These are phyloP conservation scores for Paracoccidioides lutzii DNA, from an alignment of 2,329 filamentous ascomycete genomes.

Conservation along the genomic window DNA sequence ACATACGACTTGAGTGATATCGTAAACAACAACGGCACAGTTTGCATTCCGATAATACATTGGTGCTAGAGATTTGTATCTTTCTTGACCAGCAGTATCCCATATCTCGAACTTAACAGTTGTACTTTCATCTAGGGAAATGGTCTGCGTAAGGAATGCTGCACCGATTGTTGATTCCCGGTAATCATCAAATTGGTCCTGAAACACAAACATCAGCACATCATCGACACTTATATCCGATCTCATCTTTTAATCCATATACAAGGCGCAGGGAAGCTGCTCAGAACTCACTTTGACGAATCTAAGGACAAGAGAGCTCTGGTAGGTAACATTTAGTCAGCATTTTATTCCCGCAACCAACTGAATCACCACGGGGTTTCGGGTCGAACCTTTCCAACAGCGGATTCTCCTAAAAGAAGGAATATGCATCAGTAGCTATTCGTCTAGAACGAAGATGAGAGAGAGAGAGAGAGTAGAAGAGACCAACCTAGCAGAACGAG, in stretches of 20 bases:
- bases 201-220: conserved; percentile 2
- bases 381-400: conserved; percentile 76
- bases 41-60: conserved; percentile 99
- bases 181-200: conserved; percentile 99
- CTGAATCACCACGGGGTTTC: neutral
- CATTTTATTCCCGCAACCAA: neutral
- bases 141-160: conserved; percentile 97
- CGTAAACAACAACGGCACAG: conserved; percentile 97
- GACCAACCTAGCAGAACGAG: conserved; percentile 81
- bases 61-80: conserved; percentile 95
- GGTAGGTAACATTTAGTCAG: conserved; percentile 18
- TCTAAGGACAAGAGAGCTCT: conserved; percentile 95
- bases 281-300: conserved; percentile 76
- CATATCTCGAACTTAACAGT: conserved; percentile 99
- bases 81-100: conserved; percentile 96
- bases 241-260: neutral
- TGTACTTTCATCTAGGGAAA: conserved; percentile 92
- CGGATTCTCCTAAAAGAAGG: conserved; percentile 67
- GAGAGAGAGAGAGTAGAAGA: neutral
- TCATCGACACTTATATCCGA: neutral
- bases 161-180: conserved; percentile 96
- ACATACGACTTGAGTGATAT: conserved; percentile 95
- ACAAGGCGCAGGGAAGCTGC: neutral
- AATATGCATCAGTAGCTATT: neutral
- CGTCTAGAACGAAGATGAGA: conserved; percentile 24